These are phyloP conservation scores for Syzygium jambos DNA, from an alignment of 345 rosid species.

Conservation along the genomic window DNA sequence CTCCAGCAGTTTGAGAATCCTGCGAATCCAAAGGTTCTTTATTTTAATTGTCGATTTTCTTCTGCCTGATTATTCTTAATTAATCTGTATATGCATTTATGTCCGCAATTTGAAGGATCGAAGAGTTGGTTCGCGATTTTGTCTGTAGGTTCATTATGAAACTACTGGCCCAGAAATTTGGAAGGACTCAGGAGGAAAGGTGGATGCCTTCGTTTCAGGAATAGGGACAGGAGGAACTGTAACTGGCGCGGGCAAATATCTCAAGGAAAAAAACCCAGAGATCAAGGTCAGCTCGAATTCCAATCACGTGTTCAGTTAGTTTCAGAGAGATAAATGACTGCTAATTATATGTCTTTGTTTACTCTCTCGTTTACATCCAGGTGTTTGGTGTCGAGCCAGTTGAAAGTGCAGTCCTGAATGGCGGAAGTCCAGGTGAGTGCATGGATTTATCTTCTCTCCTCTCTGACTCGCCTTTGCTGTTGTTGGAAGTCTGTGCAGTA, in stretches of 20 bases:
- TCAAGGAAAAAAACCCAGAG: constrained; percentile 50
- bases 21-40: constrained; percentile 59
- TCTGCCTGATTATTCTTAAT: background rate
- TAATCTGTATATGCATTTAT: background rate
- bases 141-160: constrained; percentile 56
- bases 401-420: constrained; percentile 37
- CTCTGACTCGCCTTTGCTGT: background rate
- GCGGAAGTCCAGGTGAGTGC: constrained; percentile 23
- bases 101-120: background rate
- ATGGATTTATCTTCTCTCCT: background rate
- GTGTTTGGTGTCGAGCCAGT: constrained; percentile 34
- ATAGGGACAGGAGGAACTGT: constrained; percentile 48
- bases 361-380: constrained; percentile 2
- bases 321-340: background rate
- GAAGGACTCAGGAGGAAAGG: constrained; percentile 29
- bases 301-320: background rate
- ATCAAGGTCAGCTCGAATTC: constrained; percentile 30
- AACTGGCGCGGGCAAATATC: constrained; percentile 51
- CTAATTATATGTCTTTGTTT: background rate
- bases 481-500: background rate
- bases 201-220: constrained; percentile 39
- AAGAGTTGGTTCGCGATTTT: background rate
- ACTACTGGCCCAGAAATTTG: constrained; percentile 36
- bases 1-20: constrained; percentile 46
- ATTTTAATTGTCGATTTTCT: background rate